Base-by-base conservation (phyloP, 2,329 filamentous ascomycete species). In the Neopestalotiopsis clavispora region DNA sequence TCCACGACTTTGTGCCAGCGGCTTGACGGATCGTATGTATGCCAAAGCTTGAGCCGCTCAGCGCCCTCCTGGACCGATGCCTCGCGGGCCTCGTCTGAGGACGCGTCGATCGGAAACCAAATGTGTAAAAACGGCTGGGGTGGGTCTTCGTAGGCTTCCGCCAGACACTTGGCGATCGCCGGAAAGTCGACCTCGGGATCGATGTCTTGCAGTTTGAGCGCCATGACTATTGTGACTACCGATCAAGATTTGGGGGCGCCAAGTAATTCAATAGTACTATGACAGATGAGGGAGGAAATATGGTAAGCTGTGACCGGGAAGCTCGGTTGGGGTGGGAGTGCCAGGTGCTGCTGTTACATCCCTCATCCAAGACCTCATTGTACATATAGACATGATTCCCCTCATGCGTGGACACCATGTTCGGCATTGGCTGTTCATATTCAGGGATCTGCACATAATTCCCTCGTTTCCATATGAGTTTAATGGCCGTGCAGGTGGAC, bases 1-100 rank as follows among this genome's bases (percentile, higher is more conserved):
- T 79, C 77, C 34, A 79, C 73, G 1, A 79, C 73, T 65, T 79
- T 78, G 4, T 76, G 66, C 78, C 77, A 79, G 49, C 73, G 68
- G 66, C 73, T 76, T 1, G 75, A 69, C 1, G 76, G 75, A 38
- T 79, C 74, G 14, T 72, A 45, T 7, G 74, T 72, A 34, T 77
- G 73, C 72, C 75, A 75, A 13, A 68, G 56, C 23, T 75, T 61
- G 28, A 75, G 72, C 1, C 74, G 69, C 4, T 69, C 65, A 4
- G 71, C 70, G 9, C 68, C 71, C 14, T 75, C 74, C 1, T 69
- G 67, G 6, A 77, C 73, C 32, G 71, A 71, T 2, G 64, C 70
- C 62, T 77, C 72, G 3, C 71, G 71, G 2, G 73, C 72, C 20
- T 74, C 66, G 5, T 68, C 52, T 17, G 23, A 30, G 67, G 67